A percentile compares a stretch with the other conserved stretches of the same genome.
These are phyloP conservation scores for Lachancea meyersii DNA, from an alignment of 805 yeast genomes.

Conservation along the genomic window DNA sequence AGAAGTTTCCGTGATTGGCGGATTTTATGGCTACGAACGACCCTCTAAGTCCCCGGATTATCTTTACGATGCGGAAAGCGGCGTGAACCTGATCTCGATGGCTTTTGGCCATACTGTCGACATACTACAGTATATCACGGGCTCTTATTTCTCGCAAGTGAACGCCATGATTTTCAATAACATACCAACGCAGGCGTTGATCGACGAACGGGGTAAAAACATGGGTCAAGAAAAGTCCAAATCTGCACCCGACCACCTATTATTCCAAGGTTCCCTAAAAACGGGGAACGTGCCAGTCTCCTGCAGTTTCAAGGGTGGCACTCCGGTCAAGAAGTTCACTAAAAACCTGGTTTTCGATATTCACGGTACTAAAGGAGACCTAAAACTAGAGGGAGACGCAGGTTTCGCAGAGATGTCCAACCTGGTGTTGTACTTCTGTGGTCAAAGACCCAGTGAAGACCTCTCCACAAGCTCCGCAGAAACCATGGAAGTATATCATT, in stretches of 20 bases:
- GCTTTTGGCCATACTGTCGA: slow-evolving; percentile 32
- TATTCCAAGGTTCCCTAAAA: slow-evolving; percentile 27
- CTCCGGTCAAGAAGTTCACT: slow-evolving; percentile 30
- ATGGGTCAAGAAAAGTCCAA: slow-evolving; percentile 21
- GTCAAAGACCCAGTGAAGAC: slow-evolving; percentile 14
- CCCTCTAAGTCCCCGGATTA: slow-evolving; percentile 23
- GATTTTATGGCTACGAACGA: slow-evolving; percentile 31
- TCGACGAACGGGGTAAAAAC: slow-evolving; percentile 23
- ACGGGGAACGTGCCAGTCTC: slow-evolving; percentile 29
- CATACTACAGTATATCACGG: slow-evolving; percentile 27
- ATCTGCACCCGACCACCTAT: slow-evolving; percentile 28
- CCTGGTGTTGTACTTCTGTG: slow-evolving; percentile 28
- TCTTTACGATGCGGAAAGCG: slow-evolving; percentile 26
- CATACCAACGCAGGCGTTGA: slow-evolving; percentile 24
- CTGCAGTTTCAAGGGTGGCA: slow-evolving; percentile 30
- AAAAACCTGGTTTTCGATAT: slow-evolving; percentile 31
- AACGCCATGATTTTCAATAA: slow-evolving; percentile 29
- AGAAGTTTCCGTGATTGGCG: slow-evolving; percentile 30
- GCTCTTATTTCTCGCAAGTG: slow-evolving; percentile 26
- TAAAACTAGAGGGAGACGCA: slow-evolving; percentile 31
- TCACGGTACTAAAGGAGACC: slow-evolving; percentile 32
- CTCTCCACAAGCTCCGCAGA: slow-evolving; percentile 10
- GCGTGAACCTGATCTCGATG: slow-evolving; percentile 25
- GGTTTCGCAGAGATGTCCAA: slow-evolving; percentile 32
- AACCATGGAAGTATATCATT: slow-evolving; percentile 29